Base-by-base conservation (phyloP, 2,329 filamentous ascomycete genomes). In the Ceratocystis cacaofunesta region DNA sequence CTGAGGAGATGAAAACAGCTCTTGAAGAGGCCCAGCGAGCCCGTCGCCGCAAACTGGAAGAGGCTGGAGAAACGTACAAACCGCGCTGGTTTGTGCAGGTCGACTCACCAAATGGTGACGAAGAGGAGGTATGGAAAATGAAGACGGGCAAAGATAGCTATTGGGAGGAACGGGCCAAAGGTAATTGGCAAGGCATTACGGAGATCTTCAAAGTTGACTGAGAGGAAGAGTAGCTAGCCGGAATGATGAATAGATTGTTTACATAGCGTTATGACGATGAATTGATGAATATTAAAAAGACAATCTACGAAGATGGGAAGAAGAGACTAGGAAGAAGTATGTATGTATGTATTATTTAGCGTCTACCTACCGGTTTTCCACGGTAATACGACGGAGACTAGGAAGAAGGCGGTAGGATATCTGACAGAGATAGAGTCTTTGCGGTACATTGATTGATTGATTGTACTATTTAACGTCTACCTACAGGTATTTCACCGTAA, bases 71-170 rank as follows among this genome's bases (percentile, higher is more conserved):
- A 71, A 76, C 78, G 66, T 86, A 92, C 80, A 82, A 78, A 70
- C 89, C 94, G 5, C 81, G 83, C 69, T 99, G 92, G 91, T 99
- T 99, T 73, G 82, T 85, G 63, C 86, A 82, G 75, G 85, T 88
- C 7, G 78, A 80, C n/a, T 52, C 62, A 17, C 52, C 61, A 10
- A 79, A 81, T 28, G 77, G 76, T 1, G 80, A 82, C 61, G 82
- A 81, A 3, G 86, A 88, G 72, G 85, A 88, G 72, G 79, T 87
- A 10, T 89, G 89, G 89, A 82, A 85, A 71, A 75, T 96, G 69
- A 94, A 86, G 77, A 79, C 79, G 2, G 90, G 91, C 22, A 91
- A 87, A 75, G 90, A 95, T 19, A 86, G 90, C 7, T 99, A 99
- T 76, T 99, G 94, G 94, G 92, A 96, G 72, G 87, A 90, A 75